These are phyloP conservation scores for Pyracantha coccinea DNA, from an alignment of 331 rosid genomes.

Conservation along the genomic window DNA sequence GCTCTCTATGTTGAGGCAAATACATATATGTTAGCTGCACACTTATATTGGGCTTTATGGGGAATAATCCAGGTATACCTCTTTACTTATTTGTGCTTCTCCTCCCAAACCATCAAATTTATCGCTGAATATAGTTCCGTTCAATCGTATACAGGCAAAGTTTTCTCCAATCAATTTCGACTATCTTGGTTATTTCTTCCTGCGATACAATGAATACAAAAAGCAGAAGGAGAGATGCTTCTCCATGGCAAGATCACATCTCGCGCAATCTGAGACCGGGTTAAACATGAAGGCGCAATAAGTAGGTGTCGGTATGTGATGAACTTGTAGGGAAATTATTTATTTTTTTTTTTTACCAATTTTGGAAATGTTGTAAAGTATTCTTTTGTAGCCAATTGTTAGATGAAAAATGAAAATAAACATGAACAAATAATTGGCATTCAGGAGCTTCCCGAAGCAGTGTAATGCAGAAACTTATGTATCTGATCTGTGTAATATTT, in stretches of 20 bases:
- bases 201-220: constrained; percentile 69
- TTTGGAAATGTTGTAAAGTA: neutral
- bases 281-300: neutral
- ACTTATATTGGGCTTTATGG: constrained; percentile 93
- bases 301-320: constrained; percentile 1
- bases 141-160: constrained; percentile 48
- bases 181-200: constrained; percentile 74
- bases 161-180: constrained; percentile 74
- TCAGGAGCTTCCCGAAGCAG: neutral
- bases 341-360: neutral
- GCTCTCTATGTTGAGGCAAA: constrained; percentile 68
- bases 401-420: neutral
- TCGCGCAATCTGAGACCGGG: constrained; percentile 24
- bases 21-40: constrained; percentile 59
- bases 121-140: neutral
- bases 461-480: neutral
- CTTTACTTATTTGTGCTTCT: constrained; percentile 12
- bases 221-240: constrained; percentile 44
- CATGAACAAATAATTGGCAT: neutral
- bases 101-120: neutral
- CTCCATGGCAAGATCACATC: constrained; percentile 39
- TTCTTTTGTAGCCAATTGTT: constrained; percentile 15
- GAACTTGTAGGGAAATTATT: constrained; percentile 3
- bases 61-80: constrained; percentile 73
- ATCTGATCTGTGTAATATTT: neutral